phyloP scores from a whole-genome alignment of 768 basidiomycete genomes.

The Boletus reticuloceps region DNA sequence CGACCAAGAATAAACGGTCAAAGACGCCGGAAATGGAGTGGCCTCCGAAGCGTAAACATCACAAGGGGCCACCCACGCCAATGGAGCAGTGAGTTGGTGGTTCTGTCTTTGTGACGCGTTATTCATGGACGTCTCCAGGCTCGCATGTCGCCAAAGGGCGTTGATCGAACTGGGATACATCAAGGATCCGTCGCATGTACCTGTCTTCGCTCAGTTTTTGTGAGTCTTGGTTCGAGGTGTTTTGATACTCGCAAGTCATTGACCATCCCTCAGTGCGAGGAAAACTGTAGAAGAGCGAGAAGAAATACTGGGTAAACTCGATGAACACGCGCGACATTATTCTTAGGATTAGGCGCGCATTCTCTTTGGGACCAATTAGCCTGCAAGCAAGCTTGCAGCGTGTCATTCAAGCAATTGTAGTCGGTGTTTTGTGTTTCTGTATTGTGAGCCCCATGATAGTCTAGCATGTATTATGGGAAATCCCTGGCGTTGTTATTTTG shows the following conservation, averaged over 20 bases:
- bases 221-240: conserved; percentile 34
- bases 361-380: too few relatives aligned
- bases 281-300: conserved; percentile 42
- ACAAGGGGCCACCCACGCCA: conserved; percentile 44
- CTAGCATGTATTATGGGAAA: too few relatives aligned
- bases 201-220: conserved; percentile 65
- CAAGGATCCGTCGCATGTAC: conserved; percentile 46
- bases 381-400: too few relatives aligned
- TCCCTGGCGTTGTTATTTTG: too few relatives aligned
- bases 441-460: too few relatives aligned
- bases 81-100: conserved; percentile 47
- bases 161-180: conserved; percentile 64
- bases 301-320: conserved; percentile 42
- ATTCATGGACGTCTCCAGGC: conserved; percentile 34
- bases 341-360: background rate
- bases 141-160: conserved; percentile 54
- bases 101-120: background rate
- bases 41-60: conserved; percentile 66
- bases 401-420: background rate
- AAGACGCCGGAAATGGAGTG: conserved; percentile 45
- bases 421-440: too few relatives aligned
- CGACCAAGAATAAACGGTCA: conserved; percentile 11
- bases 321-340: conserved; percentile 27
- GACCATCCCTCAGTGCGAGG: conserved; percentile 32
- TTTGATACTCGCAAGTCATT: background rate